phyloP scores from a whole-genome alignment of 208 protist genomes.

The Trypanosomatidae sp. region DNA sequence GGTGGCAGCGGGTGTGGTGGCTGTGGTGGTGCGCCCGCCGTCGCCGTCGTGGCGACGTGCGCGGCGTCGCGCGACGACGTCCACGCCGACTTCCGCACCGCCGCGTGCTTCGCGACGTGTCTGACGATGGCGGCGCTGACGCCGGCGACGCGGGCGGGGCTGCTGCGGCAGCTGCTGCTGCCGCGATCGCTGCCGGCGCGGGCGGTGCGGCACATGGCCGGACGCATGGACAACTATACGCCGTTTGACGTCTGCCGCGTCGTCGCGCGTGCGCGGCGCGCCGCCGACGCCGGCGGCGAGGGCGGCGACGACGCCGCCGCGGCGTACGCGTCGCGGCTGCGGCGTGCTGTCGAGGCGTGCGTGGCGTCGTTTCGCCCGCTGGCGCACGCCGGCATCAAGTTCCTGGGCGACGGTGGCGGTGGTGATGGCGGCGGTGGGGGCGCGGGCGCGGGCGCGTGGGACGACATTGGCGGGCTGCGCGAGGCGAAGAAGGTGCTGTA shows the following conservation, averaged over 20 bases:
- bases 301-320: slow-evolving; percentile 8
- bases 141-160: slow-evolving; percentile 18
- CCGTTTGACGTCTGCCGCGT: slow-evolving; percentile 71
- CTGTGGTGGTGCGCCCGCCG: slow-evolving; percentile 5
- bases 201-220: slow-evolving; percentile 16
- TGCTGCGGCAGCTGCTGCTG: slow-evolving; percentile 50
- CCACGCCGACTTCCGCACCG: slow-evolving; percentile 44
- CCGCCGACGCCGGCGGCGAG: slow-evolving; percentile 7
- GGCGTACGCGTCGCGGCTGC: no score
- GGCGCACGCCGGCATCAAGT: slow-evolving; percentile 71
- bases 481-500: slow-evolving; percentile 91
- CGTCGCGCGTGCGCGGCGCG: slow-evolving; percentile 20
- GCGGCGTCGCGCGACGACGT: slow-evolving; percentile 49
- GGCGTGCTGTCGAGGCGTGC: slow-evolving; percentile 11
- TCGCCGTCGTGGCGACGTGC: slow-evolving; percentile 59
- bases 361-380: slow-evolving; percentile 55
- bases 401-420: slow-evolving; percentile 14
- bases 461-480: slow-evolving; percentile 83
- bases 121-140: slow-evolving; percentile 49
- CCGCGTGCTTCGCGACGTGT: slow-evolving; percentile 42
- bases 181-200: slow-evolving; percentile 8
- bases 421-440: background rate
- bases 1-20: no score
- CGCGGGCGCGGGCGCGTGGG: slow-evolving; percentile 34
- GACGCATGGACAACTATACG: slow-evolving; percentile 82